phyloP scores from a whole-genome alignment of 305 asterid species.

The Petunia hybrid region DNA sequence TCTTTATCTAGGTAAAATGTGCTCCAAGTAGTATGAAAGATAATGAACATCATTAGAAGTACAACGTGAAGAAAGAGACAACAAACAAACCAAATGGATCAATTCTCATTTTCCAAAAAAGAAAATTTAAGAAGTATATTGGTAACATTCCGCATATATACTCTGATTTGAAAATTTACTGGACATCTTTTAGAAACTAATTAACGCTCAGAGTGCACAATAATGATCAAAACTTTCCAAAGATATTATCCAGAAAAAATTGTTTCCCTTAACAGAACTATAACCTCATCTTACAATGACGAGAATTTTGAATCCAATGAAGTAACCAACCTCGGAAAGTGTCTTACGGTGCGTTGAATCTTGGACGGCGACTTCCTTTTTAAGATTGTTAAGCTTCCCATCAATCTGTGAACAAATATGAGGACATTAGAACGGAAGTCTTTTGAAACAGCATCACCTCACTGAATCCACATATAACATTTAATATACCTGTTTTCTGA shows the following conservation, averaged over 20 bases:
- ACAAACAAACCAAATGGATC: background rate
- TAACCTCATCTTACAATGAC: constrained; percentile 17
- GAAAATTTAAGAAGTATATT: background rate
- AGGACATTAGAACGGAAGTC: constrained; percentile 35
- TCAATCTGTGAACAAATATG: constrained; percentile 65
- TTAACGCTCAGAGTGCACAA: background rate
- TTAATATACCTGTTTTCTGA: constrained; percentile 75
- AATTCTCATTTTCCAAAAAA: constrained; percentile 22
- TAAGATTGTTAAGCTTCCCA: constrained; percentile 78
- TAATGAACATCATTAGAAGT: constrained; percentile 10
- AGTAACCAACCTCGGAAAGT: constrained; percentile 74
- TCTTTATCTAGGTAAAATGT: constrained; percentile 23
- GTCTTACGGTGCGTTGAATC: constrained; percentile 94
- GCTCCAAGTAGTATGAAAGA: constrained; percentile 19
- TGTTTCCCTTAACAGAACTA: background rate
- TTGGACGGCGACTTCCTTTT: constrained; percentile 84
- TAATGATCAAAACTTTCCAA: background rate
- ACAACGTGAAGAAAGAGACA: constrained; percentile 20
- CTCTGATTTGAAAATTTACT: constrained; percentile 6
- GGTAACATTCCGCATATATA: background rate
- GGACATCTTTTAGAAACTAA: background rate
- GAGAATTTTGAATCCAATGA: background rate
- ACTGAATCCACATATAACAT: background rate
- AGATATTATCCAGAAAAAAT: constrained; percentile 12
- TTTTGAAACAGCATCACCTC: background rate